Evolutionary conservation across 345 rosid species (phyloP).

Genomic region (Geranium rotundifolium): DNA sequence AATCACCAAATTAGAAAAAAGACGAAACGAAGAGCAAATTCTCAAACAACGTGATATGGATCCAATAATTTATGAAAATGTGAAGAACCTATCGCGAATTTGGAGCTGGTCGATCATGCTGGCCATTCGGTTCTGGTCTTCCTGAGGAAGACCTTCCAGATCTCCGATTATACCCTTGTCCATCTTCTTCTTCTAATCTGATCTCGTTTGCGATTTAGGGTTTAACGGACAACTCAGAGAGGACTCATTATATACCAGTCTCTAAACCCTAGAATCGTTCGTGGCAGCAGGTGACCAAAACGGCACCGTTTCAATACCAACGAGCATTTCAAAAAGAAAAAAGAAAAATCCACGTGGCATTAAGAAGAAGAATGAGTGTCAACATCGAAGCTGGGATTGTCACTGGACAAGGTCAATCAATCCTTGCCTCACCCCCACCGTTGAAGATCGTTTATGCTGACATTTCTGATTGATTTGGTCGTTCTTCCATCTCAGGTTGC

Average conservation of each 20-base stretch:
- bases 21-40: not conserved
- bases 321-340: no score
- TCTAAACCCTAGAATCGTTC: not conserved
- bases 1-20: not conserved
- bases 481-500: no score
- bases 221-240: not conserved
- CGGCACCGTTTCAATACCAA: not conserved
- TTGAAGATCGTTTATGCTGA: no score
- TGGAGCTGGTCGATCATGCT: constrained; percentile 88
- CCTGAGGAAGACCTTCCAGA: constrained; percentile 67
- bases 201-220: not conserved
- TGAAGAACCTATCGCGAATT: constrained; percentile 61
- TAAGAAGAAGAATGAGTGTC: no score
- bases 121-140: constrained; percentile 61
- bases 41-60: not conserved
- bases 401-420: no score
- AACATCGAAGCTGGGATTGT: no score
- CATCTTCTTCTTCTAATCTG: constrained; percentile 18
- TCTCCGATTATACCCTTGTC: constrained; percentile 79
- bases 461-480: no score
- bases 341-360: no score
- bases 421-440: no score
- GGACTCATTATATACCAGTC: not conserved
- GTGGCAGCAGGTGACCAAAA: not conserved
- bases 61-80: not conserved